Percentiles rank a stretch among this genome's conserved stretches.
These are phyloP conservation scores for Wilcoxina mikolae DNA, from an alignment of 495 filamentous ascomycete species.

Conservation along the genomic window DNA sequence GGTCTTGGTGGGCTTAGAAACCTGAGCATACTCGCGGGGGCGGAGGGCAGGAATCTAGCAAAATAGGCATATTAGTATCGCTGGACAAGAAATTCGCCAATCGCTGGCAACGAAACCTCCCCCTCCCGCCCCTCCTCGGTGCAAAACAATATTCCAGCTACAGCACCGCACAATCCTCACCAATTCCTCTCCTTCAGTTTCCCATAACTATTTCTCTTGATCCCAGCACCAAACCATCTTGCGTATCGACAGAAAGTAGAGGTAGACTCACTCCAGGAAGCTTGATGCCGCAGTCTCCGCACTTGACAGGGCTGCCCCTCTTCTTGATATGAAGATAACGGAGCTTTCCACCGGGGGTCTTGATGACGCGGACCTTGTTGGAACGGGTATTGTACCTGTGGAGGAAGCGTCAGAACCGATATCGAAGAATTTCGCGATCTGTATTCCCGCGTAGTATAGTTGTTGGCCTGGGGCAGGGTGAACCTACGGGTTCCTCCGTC, in stretches of 20 bases:
- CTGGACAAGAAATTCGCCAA: not conserved
- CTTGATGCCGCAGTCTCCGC: constrained; percentile 95
- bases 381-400: constrained; percentile 85
- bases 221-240: not conserved
- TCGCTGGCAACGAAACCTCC: no score
- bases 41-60: constrained; percentile 84
- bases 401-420: constrained; percentile 10
- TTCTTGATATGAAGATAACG: constrained; percentile 98
- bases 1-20: constrained; percentile 97
- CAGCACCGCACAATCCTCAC: not conserved
- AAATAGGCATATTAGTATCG: not conserved
- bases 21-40: constrained; percentile 86
- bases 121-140: no score
- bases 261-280: constrained; percentile 26
- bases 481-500: constrained; percentile 83
- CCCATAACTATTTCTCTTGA: not conserved
- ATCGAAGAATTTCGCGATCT: constrained; percentile 4
- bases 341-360: constrained; percentile 88
- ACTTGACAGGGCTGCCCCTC: constrained; percentile 89
- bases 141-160: not conserved
- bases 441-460: constrained; percentile 2
- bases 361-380: constrained; percentile 91
- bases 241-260: not conserved
- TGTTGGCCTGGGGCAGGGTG: constrained; percentile 2
- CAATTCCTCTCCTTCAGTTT: not conserved